Evolutionary conservation across 768 basidiomycete genomes (phyloP).

Genomic region (Cyathus striatus): DNA sequence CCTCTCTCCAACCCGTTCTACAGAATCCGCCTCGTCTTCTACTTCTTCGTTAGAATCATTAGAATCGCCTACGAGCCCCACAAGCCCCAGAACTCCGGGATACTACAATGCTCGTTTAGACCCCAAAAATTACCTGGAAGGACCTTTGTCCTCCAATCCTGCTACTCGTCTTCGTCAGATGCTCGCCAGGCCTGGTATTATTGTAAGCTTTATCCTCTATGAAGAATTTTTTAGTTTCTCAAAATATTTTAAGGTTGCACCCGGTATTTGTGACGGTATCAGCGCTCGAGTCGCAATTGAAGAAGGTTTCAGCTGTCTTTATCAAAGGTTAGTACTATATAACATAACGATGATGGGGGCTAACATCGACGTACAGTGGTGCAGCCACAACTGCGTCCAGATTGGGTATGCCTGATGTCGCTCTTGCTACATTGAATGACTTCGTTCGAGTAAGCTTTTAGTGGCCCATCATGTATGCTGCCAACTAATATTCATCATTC

Average conservation of each 20-base stretch:
- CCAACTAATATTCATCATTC: conserved; percentile 1
- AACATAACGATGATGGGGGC: neutral
- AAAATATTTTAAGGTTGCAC: conserved; percentile 68
- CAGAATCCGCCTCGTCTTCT: no score
- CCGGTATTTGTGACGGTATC: conserved; percentile 79
- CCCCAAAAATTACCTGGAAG: conserved; percentile 32
- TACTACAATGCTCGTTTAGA: conserved; percentile 64
- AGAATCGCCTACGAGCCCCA: no score
- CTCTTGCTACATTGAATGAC: conserved; percentile 67
- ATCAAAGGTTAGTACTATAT: conserved; percentile 71
- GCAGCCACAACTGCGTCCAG: conserved; percentile 71
- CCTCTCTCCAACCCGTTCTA: no score
- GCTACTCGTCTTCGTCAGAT: conserved; percentile 62
- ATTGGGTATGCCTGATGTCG: conserved; percentile 61
- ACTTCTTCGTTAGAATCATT: no score
- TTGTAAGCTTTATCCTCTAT: conserved; percentile 33
- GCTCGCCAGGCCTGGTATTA: conserved; percentile 63
- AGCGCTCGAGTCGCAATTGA: conserved; percentile 76
- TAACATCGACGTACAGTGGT: no score
- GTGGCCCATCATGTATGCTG: neutral
- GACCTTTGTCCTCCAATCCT: conserved; percentile 58
- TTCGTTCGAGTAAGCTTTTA: conserved; percentile 45
- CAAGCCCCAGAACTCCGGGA: no score
- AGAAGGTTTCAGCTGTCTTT: conserved; percentile 72
- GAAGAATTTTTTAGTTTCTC: no score